A percentile compares a stretch with the other conserved stretches of the same genome.
These are phyloP conservation scores for Jaapia argillacea DNA, from an alignment of 768 basidiomycete species.

Conservation along the genomic window DNA sequence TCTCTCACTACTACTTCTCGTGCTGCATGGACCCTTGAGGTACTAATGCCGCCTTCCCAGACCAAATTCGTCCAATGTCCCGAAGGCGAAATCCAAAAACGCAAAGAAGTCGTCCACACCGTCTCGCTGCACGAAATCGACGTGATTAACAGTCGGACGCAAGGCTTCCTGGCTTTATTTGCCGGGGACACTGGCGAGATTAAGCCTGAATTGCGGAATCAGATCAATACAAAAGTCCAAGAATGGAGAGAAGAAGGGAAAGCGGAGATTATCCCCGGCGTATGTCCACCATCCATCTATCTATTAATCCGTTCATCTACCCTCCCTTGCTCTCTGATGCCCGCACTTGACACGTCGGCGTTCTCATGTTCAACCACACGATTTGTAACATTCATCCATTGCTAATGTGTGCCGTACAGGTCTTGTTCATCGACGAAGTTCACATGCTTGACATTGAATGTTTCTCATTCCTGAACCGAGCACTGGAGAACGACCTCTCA, in stretches of 20 bases:
- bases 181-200: constrained; percentile 98
- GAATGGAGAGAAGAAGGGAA: constrained; percentile 99
- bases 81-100: constrained; percentile 95
- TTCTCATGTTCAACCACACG: background rate
- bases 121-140: constrained; percentile 98
- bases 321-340: too few relatives aligned
- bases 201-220: constrained; percentile 90
- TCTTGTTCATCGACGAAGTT: constrained; percentile 98
- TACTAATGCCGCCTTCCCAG: constrained; percentile 27
- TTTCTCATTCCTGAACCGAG: constrained; percentile 96
- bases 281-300: constrained; percentile 30
- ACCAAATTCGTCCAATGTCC: constrained; percentile 98
- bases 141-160: constrained; percentile 96
- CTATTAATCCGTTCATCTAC: background rate
- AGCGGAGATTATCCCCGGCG: constrained; percentile 94
- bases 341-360: too few relatives aligned
- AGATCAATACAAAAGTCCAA: constrained; percentile 93
- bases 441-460: constrained; percentile 99
- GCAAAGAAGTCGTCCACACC: constrained; percentile 95
- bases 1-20: background rate
- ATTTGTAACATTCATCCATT: constrained; percentile 2
- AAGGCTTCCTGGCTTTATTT: constrained; percentile 94
- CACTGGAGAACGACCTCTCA: constrained; percentile 86
- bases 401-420: constrained; percentile 31
- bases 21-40: background rate